Evolutionary conservation across 1,139 yeast genomes (phyloP).

Genomic region (Lodderomyces parapsilosis): DNA sequence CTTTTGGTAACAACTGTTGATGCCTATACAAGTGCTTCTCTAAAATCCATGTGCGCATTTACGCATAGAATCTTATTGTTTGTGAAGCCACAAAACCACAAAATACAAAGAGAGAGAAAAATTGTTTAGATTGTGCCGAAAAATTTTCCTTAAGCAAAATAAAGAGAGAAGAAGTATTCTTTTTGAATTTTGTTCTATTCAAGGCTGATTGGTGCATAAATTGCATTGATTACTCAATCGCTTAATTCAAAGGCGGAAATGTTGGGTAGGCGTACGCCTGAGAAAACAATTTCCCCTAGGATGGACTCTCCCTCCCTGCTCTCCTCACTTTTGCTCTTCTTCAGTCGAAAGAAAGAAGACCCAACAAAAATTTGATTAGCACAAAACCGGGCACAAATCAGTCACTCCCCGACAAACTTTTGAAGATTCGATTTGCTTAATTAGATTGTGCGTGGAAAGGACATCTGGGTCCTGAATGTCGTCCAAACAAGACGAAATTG

Average conservation of each 20-base stretch:
- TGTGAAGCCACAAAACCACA: background rate
- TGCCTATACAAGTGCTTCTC: too few species aligned
- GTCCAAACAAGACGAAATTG: too few species aligned
- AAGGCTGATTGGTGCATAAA: background rate
- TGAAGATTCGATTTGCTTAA: too few species aligned
- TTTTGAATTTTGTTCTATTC: background rate
- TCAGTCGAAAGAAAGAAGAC: background rate
- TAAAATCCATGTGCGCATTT: background rate
- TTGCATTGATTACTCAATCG: background rate
- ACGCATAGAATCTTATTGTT: background rate
- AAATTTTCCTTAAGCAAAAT: background rate
- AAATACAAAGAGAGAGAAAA: too few species aligned
- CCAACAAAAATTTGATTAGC: too few species aligned
- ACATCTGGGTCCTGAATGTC: too few species aligned
- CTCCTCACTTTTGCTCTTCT: background rate
- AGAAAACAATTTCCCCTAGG: background rate
- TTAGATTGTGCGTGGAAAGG: too few species aligned
- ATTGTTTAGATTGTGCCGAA: background rate
- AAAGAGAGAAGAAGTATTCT: background rate
- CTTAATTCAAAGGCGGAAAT: background rate
- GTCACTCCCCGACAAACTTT: too few species aligned
- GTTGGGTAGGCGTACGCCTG: too few species aligned
- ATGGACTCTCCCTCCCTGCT: background rate
- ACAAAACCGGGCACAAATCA: too few species aligned
- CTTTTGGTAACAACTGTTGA: too few species aligned